Conservation (phyloP, 2,329 filamentous ascomycete species). For the Grosmannia serpens region DNA sequence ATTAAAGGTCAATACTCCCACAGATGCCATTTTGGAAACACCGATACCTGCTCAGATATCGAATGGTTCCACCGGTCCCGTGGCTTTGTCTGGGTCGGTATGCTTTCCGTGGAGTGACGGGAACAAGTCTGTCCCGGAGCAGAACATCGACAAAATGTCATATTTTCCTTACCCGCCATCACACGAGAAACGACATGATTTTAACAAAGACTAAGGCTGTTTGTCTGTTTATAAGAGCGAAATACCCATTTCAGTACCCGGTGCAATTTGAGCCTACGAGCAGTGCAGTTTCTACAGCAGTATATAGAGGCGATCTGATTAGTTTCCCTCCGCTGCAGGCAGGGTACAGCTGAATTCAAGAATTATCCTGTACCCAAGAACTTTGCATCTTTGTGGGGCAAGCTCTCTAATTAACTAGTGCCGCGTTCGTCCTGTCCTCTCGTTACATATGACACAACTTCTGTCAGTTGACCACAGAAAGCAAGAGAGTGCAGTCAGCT, state of each 20-base stretch:
- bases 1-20: background rate
- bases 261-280: background rate
- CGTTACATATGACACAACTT: too few relatives aligned
- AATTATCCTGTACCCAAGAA: background rate
- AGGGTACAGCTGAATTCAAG: background rate
- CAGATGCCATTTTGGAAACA: conserved; percentile 10
- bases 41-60: conserved; percentile 9
- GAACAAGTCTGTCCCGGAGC: background rate
- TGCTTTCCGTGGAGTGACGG: background rate
- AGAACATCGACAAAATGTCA: background rate
- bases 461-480: too few relatives aligned
- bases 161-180: background rate
- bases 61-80: conserved; percentile 4
- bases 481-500: too few relatives aligned
- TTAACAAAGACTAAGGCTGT: background rate
- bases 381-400: background rate
- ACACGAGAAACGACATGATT: background rate
- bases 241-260: background rate
- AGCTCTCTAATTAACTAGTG: background rate
- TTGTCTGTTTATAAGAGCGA: background rate
- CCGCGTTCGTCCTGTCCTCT: too few relatives aligned
- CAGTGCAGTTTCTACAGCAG: background rate
- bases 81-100: conserved; percentile 5
- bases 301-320: background rate
- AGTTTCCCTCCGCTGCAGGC: background rate